phyloP scores from a whole-genome alignment of 495 filamentous ascomycete genomes.

The Amniculicola lignicola region DNA sequence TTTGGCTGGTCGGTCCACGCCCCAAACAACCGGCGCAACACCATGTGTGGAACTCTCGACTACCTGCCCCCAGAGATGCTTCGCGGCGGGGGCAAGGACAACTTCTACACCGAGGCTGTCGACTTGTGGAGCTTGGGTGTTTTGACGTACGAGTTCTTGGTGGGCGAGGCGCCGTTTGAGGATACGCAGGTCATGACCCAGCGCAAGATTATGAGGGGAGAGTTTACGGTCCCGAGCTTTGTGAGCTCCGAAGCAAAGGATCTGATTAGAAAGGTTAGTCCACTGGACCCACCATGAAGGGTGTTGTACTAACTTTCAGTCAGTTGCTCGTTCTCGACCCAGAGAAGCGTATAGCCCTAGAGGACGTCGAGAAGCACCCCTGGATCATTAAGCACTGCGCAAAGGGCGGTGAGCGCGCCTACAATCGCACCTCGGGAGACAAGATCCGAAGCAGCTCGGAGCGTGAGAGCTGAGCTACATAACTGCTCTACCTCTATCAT shows the following conservation, averaged over 20 bases:
- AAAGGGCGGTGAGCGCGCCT: slow-evolving; percentile 63
- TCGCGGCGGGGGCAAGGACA: slow-evolving; percentile 70
- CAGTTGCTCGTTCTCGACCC: slow-evolving; percentile 92
- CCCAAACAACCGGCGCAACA: slow-evolving; percentile 87
- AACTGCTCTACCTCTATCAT: no score
- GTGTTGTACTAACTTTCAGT: slow-evolving; percentile 6
- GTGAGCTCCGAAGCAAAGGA: slow-evolving; percentile 89
- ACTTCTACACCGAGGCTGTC: slow-evolving; percentile 90
- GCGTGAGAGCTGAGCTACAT: no score
- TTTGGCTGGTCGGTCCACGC: slow-evolving; percentile 99
- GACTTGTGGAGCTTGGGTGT: slow-evolving; percentile 96
- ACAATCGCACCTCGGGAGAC: slow-evolving; percentile 23
- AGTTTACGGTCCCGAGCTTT: slow-evolving; percentile 89
- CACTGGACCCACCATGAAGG: background rate
- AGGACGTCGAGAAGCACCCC: slow-evolving; percentile 84
- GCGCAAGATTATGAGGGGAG: slow-evolving; percentile 77
- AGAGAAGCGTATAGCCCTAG: slow-evolving; percentile 85
- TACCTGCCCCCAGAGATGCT: slow-evolving; percentile 99
- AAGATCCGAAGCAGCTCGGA: slow-evolving; percentile 14
- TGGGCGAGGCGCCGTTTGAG: slow-evolving; percentile 94
- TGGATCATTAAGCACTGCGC: slow-evolving; percentile 98
- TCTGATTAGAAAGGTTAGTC: slow-evolving; percentile 79
- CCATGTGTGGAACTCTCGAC: slow-evolving; percentile 96
- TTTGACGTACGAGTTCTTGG: slow-evolving; percentile 92
- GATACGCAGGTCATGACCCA: slow-evolving; percentile 95